These are phyloP conservation scores for Takakia lepidozioides DNA, from an alignment of 225 moss, liverwort and hornwort species.

Conservation along the genomic window DNA sequence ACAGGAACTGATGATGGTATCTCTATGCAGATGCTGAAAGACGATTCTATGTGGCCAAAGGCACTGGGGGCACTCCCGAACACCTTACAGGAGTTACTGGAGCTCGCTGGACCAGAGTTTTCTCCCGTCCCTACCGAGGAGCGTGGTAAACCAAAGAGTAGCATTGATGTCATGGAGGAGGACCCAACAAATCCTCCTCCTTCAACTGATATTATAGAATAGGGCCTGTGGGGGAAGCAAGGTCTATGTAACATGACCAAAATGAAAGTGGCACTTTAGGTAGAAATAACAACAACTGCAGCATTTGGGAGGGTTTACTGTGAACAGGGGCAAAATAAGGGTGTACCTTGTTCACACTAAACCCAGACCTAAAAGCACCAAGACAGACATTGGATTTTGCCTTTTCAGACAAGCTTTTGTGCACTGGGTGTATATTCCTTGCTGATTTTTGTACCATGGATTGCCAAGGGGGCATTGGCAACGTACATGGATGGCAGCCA, in stretches of 20 bases:
- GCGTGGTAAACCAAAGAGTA: constrained; percentile 11
- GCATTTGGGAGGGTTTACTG: constrained; percentile 42
- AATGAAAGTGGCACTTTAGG: constrained; percentile 27
- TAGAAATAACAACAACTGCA: constrained; percentile 31
- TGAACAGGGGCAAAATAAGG: constrained; percentile 46
- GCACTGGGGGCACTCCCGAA: constrained; percentile 36
- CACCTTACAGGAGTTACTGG: constrained; percentile 41
- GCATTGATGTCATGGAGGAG: constrained; percentile 20
- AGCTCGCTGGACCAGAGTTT: constrained; percentile 48
- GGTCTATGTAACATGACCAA: constrained; percentile 7
- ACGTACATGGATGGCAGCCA: too few species aligned
- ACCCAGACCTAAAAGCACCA: constrained; percentile 9
- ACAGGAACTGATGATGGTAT: too few species aligned
- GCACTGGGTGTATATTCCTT: too few species aligned
- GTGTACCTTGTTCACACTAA: constrained; percentile 48
- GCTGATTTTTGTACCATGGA: too few species aligned
- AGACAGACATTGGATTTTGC: too few species aligned
- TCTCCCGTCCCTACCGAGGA: constrained; percentile 10
- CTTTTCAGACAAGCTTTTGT: too few species aligned
- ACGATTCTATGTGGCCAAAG: constrained; percentile 52
- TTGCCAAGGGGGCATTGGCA: too few species aligned
- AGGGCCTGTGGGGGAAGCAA: constrained; percentile 9
- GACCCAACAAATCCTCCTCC: constrained; percentile 27
- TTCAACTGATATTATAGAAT: constrained; percentile 32
- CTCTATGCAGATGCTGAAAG: constrained; percentile 40